Evolutionary conservation across 257 asterid genomes (phyloP).

Genomic region (Primulina huaijiensis): DNA sequence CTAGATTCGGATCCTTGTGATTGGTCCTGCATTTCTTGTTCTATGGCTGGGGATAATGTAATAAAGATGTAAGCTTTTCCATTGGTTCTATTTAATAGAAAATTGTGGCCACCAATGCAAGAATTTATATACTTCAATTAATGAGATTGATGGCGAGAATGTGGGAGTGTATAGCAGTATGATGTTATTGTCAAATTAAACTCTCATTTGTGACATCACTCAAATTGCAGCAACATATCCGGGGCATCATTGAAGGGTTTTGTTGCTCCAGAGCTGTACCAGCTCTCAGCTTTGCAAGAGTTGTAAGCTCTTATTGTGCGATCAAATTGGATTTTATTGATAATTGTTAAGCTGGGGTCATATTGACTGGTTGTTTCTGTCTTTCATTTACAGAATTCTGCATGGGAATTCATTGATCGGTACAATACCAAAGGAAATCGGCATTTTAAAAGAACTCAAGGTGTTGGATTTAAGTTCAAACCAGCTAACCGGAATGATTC

Average conservation of each 20-base stretch:
- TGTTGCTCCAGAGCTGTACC: constrained; percentile 67
- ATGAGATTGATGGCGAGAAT: constrained; percentile 1
- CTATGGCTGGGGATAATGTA: constrained; percentile 65
- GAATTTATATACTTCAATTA: constrained; percentile 6
- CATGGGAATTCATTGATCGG: constrained; percentile 79
- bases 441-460: constrained; percentile 63
- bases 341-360: neutral
- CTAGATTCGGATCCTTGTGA: constrained; percentile 79
- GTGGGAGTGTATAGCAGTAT: neutral
- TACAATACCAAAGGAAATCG: constrained; percentile 81
- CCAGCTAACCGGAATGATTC: constrained; percentile 78
- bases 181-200: constrained; percentile 5
- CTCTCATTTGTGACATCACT: constrained; percentile 17
- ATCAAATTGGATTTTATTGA: neutral
- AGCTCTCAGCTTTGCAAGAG: constrained; percentile 62
- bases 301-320: constrained; percentile 45
- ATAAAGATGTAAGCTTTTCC: constrained; percentile 64
- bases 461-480: constrained; percentile 80
- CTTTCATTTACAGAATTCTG: constrained; percentile 49
- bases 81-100: neutral
- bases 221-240: constrained; percentile 71
- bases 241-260: constrained; percentile 79
- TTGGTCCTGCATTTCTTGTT: constrained; percentile 77
- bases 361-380: constrained; percentile 22
- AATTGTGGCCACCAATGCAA: neutral